Base-by-base conservation (phyloP, 495 filamentous ascomycete species). In the Pseudevernia furfuracea region DNA sequence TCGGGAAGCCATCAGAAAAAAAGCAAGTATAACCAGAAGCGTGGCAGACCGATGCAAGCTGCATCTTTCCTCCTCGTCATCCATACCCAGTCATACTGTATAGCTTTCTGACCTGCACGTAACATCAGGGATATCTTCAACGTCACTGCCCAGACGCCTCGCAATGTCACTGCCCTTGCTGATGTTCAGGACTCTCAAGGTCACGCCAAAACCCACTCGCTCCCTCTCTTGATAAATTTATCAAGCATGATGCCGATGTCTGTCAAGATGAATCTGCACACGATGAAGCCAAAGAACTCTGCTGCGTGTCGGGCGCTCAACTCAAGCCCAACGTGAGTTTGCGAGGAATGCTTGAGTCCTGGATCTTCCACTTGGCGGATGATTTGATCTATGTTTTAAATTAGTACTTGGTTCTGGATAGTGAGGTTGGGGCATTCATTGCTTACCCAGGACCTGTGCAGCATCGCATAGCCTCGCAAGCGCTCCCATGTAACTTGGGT, bases 241-340 rank as follows among this genome's bases (percentile, higher is more conserved):
- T 98, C 94, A 71, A 97, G 80, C 78, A 98, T 82, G 73, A 96
- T 71, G 48, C 85, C 81, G 65, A 98, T 77, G 75, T 98, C 94
- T 11, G 87, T 80, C 56, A 97, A 75, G 37, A 91, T 91, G 72
- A 97, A 98, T 21, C 95, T 89, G 74, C 93, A 97, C 23, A 98
- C 81, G 72, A 91, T 97, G 75, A 98, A 96, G 37, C 87, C 92
- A 74, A 98, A 98, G 77, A 98, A 98, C 71, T 97, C 94, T 38
- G 95, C 90, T 14, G 94, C 95, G 75, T 97, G 93, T 25, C 92
- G 85, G 37, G 90, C 90, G 74, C 90, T 91, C 23, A 97, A 82
- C 74, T 98, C 95, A 37, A 98, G 81, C 23, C 94, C 95, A 60
- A 97, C 91, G 69, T 96, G 91, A 34, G 92, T 96, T 68, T 86